phyloP scores from a whole-genome alignment of 345 rosid genomes.

The Syzygium jambos region DNA sequence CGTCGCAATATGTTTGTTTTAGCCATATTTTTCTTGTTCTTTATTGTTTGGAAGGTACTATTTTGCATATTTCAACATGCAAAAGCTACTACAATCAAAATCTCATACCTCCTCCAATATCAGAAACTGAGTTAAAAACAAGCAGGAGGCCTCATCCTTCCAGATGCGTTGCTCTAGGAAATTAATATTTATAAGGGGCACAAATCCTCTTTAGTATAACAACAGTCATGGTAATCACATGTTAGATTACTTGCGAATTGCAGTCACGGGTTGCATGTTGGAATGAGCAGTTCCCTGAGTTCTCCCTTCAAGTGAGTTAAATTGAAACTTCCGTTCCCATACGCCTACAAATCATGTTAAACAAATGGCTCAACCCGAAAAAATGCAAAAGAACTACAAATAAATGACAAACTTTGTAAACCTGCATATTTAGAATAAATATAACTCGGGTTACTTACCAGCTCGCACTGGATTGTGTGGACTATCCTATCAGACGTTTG shows the following conservation, averaged over 20 bases:
- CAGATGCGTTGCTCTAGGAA: not conserved
- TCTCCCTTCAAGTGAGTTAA: not conserved
- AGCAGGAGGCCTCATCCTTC: not conserved
- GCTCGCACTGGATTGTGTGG: constrained; percentile 57
- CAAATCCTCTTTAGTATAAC: not conserved
- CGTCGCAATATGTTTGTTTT: not conserved
- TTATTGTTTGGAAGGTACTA: not conserved
- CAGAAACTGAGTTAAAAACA: not conserved
- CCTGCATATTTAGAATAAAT: not conserved
- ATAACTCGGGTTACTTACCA: not conserved
- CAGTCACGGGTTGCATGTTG: not conserved
- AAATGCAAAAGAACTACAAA: not conserved
- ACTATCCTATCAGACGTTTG: constrained; percentile 29
- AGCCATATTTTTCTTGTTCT: not conserved
- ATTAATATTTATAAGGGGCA: not conserved
- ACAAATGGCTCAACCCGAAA: not conserved
- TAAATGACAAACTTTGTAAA: not conserved
- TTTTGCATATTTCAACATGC: not conserved
- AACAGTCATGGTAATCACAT: not conserved
- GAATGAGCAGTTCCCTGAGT: not conserved
- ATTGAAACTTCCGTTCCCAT: not conserved
- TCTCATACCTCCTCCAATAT: not conserved
- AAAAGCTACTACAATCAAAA: not conserved
- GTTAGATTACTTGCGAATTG: not conserved
- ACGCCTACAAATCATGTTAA: not conserved